Base-by-base conservation (phyloP, 148 eudicot genomes). In the Vaccinium macrocarpon region DNA sequence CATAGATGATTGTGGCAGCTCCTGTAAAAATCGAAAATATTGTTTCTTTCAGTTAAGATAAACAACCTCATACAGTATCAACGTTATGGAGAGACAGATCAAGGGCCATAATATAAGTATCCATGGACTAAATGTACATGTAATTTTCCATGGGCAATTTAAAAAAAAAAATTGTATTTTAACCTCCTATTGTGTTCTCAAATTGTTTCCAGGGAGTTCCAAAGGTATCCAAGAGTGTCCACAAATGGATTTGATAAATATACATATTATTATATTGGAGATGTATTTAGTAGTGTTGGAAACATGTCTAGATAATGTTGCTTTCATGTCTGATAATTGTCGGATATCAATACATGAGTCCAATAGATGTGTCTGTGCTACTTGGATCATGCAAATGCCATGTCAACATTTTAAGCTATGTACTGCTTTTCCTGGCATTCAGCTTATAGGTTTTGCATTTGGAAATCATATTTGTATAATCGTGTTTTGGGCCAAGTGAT, bases 391-490 rank as follows among this genome's bases (percentile, higher is more conserved):
- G 46, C 8, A 3, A 66, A 49, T 27, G 29, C 0, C 56, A 81
- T 8, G 46, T 66, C 6, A 15, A 38, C 27, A 6, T 2, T 66
- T n/a, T 11, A n/a, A 46, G 25, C n/a, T 61, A 1, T 49, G 15
- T 49, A 25, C n/a, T 49, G 76, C 42, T 81, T 21, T 55, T 55
- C 75, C 49, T 66, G 59, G 59, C 83, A 66, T 12, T 62, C 56
- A 61, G 49, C 74, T 12, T 46, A 23, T 16, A 81, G 12, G 5
- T 53, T 0, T 6, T 13, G 23, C 18, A 6, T n/a, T 61, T n/a
- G 13, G 82, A 59, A 50, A 21, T 35, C 50, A 14, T 38, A 50
- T 2, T 46, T 13, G 38, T 23, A 23, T 8, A 25, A 25, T 5
- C 35, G 29, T 10, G 29, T 66, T 15, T 71, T 71, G 21, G 75